These are phyloP conservation scores for Rosellinia necatrix DNA, from an alignment of 2,329 filamentous ascomycete species.

Conservation along the genomic window DNA sequence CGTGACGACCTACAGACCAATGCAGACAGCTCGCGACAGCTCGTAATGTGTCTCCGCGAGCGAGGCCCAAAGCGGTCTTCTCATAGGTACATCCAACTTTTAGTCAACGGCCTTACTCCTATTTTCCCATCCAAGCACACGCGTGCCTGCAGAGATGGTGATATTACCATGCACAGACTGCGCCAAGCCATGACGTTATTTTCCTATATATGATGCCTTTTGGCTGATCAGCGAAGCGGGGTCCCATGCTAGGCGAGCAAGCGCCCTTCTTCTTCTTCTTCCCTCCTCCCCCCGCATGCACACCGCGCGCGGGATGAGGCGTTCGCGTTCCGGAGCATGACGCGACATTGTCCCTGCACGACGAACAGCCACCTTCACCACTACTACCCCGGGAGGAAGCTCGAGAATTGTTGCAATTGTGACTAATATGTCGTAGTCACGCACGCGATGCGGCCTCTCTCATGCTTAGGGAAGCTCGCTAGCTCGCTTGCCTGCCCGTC, in stretches of 20 bases:
- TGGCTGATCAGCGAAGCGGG: conserved; percentile 18
- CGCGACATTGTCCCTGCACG: conserved; percentile 21
- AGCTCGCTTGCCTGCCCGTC: conserved; percentile 16
- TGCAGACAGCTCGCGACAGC: too few relatives aligned
- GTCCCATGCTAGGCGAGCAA: conserved; percentile 29
- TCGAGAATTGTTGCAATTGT: conserved; percentile 16
- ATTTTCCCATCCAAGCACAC: background rate
- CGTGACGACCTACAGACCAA: background rate
- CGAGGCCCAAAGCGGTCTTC: background rate
- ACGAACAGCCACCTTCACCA: conserved; percentile 1
- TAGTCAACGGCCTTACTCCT: background rate
- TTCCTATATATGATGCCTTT: conserved; percentile 38
- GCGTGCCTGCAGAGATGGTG: background rate
- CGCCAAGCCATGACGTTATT: conserved; percentile 42
- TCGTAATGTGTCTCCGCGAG: background rate
- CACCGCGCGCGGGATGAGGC: conserved; percentile 16
- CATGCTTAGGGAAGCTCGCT: conserved; percentile 24
- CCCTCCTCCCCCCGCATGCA: conserved; percentile 33
- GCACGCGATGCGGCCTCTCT: conserved; percentile 21
- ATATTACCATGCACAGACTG: conserved; percentile 14
- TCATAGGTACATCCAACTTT: too few relatives aligned
- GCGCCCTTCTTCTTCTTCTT: too few relatives aligned
- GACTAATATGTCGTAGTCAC: conserved; percentile 23
- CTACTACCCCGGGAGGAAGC: too few relatives aligned
- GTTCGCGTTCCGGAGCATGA: conserved; percentile 16